These are phyloP conservation scores for Starmerella stellata DNA, from an alignment of 805 yeast genomes.

Conservation along the genomic window DNA sequence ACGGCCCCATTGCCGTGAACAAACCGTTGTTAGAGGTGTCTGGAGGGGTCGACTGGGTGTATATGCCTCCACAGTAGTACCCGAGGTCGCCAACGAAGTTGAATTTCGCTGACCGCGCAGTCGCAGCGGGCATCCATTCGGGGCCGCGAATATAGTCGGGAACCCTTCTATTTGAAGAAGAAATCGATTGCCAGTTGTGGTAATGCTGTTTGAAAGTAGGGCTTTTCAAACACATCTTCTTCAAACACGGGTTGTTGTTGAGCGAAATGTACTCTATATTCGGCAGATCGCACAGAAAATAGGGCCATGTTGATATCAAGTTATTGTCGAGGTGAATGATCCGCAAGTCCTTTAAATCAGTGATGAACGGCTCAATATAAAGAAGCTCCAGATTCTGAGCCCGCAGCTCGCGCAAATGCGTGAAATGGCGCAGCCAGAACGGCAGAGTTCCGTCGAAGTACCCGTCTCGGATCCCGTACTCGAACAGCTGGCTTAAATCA, in stretches of 20 bases:
- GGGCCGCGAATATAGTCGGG: constrained; percentile 9
- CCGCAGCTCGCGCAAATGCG: constrained; percentile 1
- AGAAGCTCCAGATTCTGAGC: constrained; percentile 7
- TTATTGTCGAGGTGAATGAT: constrained; percentile 9
- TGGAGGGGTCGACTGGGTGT: constrained; percentile 4
- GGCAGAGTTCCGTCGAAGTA: constrained; percentile 5
- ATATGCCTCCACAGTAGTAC: constrained; percentile 12
- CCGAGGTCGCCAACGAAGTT: constrained; percentile 3
- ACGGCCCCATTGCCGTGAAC: constrained; percentile 9
- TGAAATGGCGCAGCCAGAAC: constrained; percentile 7
- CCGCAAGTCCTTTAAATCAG: constrained; percentile 1
- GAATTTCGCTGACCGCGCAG: constrained; percentile 1
- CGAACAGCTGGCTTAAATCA: not conserved
- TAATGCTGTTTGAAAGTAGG: constrained; percentile 9
- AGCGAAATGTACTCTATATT: constrained; percentile 2
- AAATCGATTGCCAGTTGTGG: constrained; percentile 3
- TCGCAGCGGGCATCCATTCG: constrained; percentile 10
- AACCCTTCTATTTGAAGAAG: not conserved
- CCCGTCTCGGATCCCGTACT: not conserved
- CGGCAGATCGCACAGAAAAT: constrained; percentile 5
- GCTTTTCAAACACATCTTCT: constrained; percentile 9
- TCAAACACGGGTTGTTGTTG: constrained; percentile 13
- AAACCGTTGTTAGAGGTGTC: constrained; percentile 7
- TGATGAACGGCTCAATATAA: constrained; percentile 8
- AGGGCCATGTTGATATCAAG: constrained; percentile 12